Conservation (phyloP, 139 green algal genomes). For the Astrephomene gubernaculifera region DNA sequence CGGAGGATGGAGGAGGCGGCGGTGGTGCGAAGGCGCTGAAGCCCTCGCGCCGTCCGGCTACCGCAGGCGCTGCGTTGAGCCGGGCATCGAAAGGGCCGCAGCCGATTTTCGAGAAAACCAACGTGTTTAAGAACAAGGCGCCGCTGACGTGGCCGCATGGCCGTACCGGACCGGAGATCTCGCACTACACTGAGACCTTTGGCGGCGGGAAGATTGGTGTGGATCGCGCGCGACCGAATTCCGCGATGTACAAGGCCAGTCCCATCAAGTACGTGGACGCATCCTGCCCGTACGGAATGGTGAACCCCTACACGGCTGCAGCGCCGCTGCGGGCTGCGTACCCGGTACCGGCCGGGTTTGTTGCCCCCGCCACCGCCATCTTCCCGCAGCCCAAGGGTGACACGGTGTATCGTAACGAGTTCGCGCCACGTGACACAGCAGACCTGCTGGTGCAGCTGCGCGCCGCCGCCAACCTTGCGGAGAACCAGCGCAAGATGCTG, state of each 20-base stretch:
- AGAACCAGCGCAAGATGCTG: neutral
- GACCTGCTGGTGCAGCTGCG: neutral
- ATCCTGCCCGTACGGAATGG: conserved; percentile 46
- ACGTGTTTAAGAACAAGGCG: conserved; percentile 38
- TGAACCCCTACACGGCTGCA: conserved; percentile 51
- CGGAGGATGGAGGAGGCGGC: neutral
- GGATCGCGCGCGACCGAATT: conserved; percentile 3
- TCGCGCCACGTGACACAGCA: neutral
- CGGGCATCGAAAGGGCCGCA: neutral
- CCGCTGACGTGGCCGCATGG: conserved; percentile 47
- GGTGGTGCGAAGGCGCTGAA: conserved; percentile 1
- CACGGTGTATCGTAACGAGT: conserved; percentile 28
- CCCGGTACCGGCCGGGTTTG: conserved; percentile 47
- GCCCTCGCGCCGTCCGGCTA: conserved; percentile 25
- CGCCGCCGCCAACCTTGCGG: neutral
- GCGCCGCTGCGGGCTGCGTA: conserved; percentile 20
- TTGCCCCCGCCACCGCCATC: neutral
- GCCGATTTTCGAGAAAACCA: neutral
- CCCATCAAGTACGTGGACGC: conserved; percentile 2
- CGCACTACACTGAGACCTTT: conserved; percentile 38
- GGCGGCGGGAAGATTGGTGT: conserved; percentile 23
- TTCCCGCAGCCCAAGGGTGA: conserved; percentile 22
- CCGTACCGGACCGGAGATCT: neutral
- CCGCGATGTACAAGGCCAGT: neutral
- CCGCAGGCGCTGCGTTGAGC: neutral